Evolutionary conservation across 78 protist species (phyloP), one percentile per base, ranked within the genome.

Genomic region (slime mould (Dictyostelium discoideum)): DNA sequence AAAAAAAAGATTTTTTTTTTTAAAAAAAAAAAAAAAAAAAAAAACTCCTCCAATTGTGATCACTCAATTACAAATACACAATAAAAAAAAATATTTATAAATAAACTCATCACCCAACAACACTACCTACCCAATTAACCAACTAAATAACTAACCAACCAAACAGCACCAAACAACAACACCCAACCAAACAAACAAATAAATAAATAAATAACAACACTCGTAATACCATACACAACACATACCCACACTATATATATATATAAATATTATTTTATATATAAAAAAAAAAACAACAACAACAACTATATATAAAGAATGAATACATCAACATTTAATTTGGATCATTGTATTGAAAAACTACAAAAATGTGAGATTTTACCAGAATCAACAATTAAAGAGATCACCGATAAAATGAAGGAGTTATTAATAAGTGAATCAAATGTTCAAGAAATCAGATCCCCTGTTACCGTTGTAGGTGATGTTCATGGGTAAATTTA

Each of bases 381-480:
- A 9, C 79, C 86, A 29, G 97, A 95, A 44, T 63, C 63, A 10
- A 85, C 94, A n/a, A 74, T 95, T 5, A 79, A 77, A 72, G 96
- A 92, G 83, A 84, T 95, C 54, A 92, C 96, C 0, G 93, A 86
- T 83, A 88, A 89, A 77, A 84, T 95, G 87, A 81, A 65, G 73
- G 99, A 98, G 37, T 42, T 98, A 9, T 92, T 99, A 20, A 60
- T 88, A 5, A 90, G 96, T 7, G 99, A 99, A 73, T 2, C 92
- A 18, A 99, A 99, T 84, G 99, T 99, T n/a, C 97, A 83, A 48
- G 54, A 90, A 20, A 97, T 99, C 9, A 42, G 63, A 40, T 80
- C 98, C 8, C 99, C 99, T 1, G 98, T 99, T 6, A 99, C 99
- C 1, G 98, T 99, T 13, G 98, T 98, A 24, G 99, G 99, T 42